Conservation (phyloP, 176 grass and related monocot species). For the Alopecurus myosuroides region DNA sequence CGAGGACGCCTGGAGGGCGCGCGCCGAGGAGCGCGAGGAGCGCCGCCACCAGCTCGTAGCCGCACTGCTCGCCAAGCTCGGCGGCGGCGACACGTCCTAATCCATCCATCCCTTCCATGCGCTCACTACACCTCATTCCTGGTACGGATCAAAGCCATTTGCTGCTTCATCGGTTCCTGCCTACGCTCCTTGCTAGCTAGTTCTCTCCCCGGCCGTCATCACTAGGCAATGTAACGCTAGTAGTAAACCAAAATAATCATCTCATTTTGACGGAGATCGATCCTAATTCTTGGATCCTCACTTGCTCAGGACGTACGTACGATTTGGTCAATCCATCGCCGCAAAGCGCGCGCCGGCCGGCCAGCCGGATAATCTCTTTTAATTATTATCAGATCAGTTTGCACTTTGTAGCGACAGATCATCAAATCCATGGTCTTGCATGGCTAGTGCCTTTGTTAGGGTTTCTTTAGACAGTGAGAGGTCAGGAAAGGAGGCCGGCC, state of each 20-base stretch:
- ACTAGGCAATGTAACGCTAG: neutral
- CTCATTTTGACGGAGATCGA: neutral
- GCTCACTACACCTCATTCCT: neutral
- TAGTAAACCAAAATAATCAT: neutral
- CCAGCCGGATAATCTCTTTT: neutral
- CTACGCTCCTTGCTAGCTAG: neutral
- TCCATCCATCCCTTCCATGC: neutral
- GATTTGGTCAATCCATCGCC: neutral
- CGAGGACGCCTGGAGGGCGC: conserved; percentile 62
- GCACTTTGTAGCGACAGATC: neutral
- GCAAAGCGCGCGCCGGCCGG: neutral
- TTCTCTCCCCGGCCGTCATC: neutral
- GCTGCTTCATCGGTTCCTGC: neutral
- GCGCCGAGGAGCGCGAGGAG: conserved; percentile 78
- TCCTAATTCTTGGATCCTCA: neutral
- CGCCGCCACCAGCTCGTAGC: conserved; percentile 60
- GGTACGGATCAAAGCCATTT: conserved; percentile 27
- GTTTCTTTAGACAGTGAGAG: conserved; percentile 17
- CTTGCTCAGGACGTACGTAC: neutral
- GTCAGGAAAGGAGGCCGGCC: conserved; percentile 6
- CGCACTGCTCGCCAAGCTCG: conserved; percentile 62
- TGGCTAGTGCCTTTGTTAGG: conserved; percentile 22
- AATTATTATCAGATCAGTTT: neutral
- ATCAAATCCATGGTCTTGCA: neutral
- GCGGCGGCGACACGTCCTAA: conserved; percentile 34